Evolutionary conservation across 2,329 filamentous ascomycete genomes (phyloP).

Genomic region (Sclerotinia borealis): DNA sequence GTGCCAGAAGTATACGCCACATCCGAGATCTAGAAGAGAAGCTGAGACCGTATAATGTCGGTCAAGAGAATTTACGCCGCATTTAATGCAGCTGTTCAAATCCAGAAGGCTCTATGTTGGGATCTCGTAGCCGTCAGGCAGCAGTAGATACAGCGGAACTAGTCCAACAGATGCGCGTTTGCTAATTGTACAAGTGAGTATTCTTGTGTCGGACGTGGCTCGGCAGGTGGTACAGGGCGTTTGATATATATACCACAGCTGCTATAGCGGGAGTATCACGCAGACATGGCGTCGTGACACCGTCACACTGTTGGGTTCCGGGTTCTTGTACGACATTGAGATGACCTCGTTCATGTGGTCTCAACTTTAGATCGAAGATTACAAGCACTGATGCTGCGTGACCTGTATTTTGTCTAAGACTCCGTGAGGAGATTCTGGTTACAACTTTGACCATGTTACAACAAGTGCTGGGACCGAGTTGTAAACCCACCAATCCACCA

Average conservation of each 20-base stretch:
- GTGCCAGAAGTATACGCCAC: neutral
- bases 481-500: neutral
- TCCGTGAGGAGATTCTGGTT: neutral
- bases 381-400: neutral
- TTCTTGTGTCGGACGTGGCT: neutral
- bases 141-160: neutral
- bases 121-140: neutral
- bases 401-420: neutral
- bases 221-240: neutral
- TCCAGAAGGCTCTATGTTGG: neutral
- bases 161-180: neutral
- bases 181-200: neutral
- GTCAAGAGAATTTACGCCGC: neutral
- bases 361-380: neutral
- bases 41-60: neutral
- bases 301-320: neutral
- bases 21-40: neutral
- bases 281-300: neutral
- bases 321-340: neutral
- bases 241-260: neutral
- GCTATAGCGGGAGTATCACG: neutral
- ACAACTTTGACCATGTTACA: neutral
- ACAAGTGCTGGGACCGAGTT: neutral
- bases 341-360: neutral
- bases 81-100: conserved; percentile 4